Conservation (phyloP, 2,329 filamentous ascomycete genomes). For the Aspergillus felis region DNA sequence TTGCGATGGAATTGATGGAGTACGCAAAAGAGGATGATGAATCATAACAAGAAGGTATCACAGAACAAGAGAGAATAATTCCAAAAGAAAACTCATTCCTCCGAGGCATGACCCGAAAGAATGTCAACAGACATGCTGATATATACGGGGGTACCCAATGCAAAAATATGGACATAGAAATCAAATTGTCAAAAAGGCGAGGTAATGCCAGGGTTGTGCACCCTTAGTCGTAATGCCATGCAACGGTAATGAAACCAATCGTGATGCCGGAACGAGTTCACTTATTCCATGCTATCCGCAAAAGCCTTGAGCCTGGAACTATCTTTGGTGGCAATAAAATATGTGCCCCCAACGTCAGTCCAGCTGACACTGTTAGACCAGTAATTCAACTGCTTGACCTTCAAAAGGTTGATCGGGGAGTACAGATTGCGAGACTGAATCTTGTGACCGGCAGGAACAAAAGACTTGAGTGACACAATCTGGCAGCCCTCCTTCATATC, state of each 20-base stretch:
- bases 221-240: not conserved
- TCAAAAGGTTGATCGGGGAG: constrained; percentile 75
- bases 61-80: constrained; percentile 4
- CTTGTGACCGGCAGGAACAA: constrained; percentile 75
- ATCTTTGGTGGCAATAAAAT: constrained; percentile 84
- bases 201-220: not conserved
- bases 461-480: constrained; percentile 88
- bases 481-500: constrained; percentile 88
- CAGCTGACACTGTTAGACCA: constrained; percentile 75
- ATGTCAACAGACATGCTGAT: not conserved
- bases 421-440: constrained; percentile 71
- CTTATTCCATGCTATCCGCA: constrained; percentile 34
- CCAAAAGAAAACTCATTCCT: constrained; percentile 2
- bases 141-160: constrained; percentile 1
- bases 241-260: not conserved
- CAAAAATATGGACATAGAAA: not conserved
- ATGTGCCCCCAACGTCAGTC: constrained; percentile 78
- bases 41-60: constrained; percentile 16
- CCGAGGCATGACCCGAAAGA: not conserved
- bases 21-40: not conserved
- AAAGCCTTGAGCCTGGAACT: constrained; percentile 51
- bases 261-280: not conserved
- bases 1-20: not conserved
- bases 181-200: not conserved
- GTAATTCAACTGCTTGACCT: constrained; percentile 70